Evolutionary conservation across 352 stramenopile genomes (phyloP).

Genomic region (Phytophthora uliginosa): DNA sequence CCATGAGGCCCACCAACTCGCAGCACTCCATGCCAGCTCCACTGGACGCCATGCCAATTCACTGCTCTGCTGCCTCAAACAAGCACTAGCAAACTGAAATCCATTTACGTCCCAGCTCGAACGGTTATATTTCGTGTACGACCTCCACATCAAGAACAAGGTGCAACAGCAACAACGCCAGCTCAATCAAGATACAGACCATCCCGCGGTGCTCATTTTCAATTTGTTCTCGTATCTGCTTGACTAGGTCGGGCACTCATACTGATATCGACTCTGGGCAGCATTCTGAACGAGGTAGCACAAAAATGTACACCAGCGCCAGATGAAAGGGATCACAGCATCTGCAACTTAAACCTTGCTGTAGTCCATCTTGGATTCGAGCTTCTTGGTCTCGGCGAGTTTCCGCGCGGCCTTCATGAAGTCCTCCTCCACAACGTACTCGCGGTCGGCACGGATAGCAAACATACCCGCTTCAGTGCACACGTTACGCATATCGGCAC

Average conservation of each 20-base stretch:
- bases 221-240: conserved; percentile 30
- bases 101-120: not conserved
- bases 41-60: conserved; percentile 23
- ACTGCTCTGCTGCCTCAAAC: not conserved
- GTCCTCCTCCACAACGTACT: conserved; percentile 99
- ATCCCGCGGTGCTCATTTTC: conserved; percentile 35
- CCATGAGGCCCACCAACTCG: conserved; percentile 69
- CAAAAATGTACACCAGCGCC: conserved; percentile 12
- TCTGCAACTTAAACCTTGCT: conserved; percentile 96
- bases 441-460: conserved; percentile 98
- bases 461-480: conserved; percentile 98
- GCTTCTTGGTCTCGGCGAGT: conserved; percentile 99
- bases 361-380: conserved; percentile 99
- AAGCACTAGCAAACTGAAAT: not conserved
- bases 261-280: conserved; percentile 6
- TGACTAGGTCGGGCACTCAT: conserved; percentile 16
- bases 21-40: conserved; percentile 41
- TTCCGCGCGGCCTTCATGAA: conserved; percentile 99
- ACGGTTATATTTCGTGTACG: conserved; percentile 27
- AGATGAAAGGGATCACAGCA: conserved; percentile 1
- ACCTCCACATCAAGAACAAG: not conserved
- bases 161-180: conserved; percentile 3
- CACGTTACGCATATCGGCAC: conserved; percentile 99
- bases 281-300: conserved; percentile 13
- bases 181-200: conserved; percentile 31